Percentiles rank a stretch among this genome's conserved stretches.
Evolutionary conservation across 495 filamentous ascomycete species (phyloP).

Genomic region (Aspergillus nidulans): DNA sequence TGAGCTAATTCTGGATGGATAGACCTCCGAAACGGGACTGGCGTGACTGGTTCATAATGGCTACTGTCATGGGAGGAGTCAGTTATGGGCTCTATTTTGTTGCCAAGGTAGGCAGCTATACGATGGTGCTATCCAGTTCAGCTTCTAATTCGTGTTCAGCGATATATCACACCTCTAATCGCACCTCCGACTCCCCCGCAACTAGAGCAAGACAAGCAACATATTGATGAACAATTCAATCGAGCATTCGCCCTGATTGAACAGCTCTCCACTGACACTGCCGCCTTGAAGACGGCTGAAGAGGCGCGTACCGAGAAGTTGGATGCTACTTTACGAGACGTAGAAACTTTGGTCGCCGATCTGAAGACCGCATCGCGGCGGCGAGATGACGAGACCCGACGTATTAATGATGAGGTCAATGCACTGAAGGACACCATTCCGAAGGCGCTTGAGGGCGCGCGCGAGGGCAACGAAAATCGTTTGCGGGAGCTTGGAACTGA

Average conservation of each 20-base stretch:
- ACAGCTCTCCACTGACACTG: conserved; percentile 85
- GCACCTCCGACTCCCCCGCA: conserved; percentile 90
- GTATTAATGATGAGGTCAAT: conserved; percentile 82
- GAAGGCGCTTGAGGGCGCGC: conserved; percentile 79
- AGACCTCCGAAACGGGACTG: conserved; percentile 77
- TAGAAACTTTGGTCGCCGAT: conserved; percentile 75
- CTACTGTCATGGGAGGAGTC: conserved; percentile 81
- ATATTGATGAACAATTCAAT: conserved; percentile 86
- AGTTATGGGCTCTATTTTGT: conserved; percentile 83
- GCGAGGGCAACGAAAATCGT: conserved; percentile 72
- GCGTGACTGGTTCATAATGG: conserved; percentile 98
- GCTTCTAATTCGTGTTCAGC: conserved; percentile 42
- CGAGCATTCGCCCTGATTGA: conserved; percentile 88
- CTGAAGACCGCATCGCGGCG: conserved; percentile 73
- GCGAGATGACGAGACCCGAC: conserved; percentile 78
- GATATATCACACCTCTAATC: conserved; percentile 87
- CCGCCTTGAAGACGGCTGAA: conserved; percentile 79
- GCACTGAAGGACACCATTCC: conserved; percentile 79
- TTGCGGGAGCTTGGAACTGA: conserved; percentile 83
- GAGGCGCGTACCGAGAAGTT: conserved; percentile 77
- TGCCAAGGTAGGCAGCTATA: conserved; percentile 61
- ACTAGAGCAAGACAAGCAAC: conserved; percentile 85
- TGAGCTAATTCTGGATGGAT: conserved; percentile 13
- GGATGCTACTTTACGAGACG: conserved; percentile 74
- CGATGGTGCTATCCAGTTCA: not conserved